These are phyloP conservation scores for Citrus cavaleriei DNA, from an alignment of 345 rosid species.

Conservation along the genomic window DNA sequence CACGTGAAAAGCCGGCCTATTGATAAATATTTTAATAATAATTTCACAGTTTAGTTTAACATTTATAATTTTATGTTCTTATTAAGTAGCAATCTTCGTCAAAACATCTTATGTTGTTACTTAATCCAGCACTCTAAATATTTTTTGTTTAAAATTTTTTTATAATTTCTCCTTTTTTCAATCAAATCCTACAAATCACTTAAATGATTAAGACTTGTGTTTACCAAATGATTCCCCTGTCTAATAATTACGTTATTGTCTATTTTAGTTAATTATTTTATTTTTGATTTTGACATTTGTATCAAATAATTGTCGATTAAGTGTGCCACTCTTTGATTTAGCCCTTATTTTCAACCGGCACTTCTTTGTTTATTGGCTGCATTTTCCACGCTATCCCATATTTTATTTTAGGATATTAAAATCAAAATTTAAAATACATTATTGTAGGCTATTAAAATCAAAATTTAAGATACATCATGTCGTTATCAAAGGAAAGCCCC, in stretches of 20 bases:
- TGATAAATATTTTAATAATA: background rate
- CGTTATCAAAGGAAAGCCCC: background rate
- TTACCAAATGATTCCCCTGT: background rate
- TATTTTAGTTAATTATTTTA: background rate
- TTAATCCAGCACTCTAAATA: background rate
- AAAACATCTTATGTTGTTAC: background rate
- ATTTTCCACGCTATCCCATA: background rate
- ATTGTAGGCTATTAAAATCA: background rate
- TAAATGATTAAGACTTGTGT: background rate
- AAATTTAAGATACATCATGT: background rate
- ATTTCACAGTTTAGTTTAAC: background rate
- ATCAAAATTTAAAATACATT: too few relatives aligned
- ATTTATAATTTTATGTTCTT: background rate
- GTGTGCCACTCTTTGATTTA: background rate
- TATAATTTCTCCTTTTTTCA: background rate
- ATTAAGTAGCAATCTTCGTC: background rate
- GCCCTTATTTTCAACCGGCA: background rate
- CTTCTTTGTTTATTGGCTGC: background rate
- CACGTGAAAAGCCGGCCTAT: background rate
- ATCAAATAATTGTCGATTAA: background rate
- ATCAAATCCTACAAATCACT: background rate
- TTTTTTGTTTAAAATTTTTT: accelerated
- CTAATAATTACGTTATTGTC: background rate
- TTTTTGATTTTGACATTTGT: background rate
- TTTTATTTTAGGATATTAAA: background rate